Percentiles rank a stretch among this genome's conserved stretches.
These are phyloP conservation scores for Elongisporangium anandrum DNA, from an alignment of 352 stramenopile species.

Conservation along the genomic window DNA sequence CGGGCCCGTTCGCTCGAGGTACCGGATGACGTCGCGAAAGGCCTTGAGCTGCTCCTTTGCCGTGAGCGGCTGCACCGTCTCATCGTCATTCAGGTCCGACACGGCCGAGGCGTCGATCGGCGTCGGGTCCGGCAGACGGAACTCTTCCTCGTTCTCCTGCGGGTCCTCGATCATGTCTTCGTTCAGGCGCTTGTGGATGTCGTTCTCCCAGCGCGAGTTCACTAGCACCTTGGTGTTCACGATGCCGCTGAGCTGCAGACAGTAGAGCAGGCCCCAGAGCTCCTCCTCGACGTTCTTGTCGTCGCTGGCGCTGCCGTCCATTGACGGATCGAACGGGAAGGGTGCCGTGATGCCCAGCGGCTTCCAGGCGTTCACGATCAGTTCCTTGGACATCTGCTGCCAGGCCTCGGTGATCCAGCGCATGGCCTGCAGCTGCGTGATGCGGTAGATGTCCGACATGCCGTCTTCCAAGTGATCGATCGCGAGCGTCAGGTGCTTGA, in stretches of 20 bases:
- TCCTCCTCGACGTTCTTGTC: slow-evolving; percentile 88
- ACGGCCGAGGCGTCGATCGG: slow-evolving; percentile 22
- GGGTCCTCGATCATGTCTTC: slow-evolving; percentile 87
- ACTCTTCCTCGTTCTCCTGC: slow-evolving; percentile 79
- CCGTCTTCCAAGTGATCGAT: slow-evolving; percentile 84
- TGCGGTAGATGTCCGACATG: slow-evolving; percentile 67
- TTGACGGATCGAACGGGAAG: slow-evolving; percentile 58
- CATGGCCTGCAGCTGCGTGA: slow-evolving; percentile 86
- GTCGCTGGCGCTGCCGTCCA: slow-evolving; percentile 34
- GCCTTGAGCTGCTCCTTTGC: slow-evolving; percentile 82
- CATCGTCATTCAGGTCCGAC: slow-evolving; percentile 27
- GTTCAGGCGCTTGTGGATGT: slow-evolving; percentile 87
- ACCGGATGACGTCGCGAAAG: slow-evolving; percentile 84
- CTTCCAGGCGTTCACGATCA: slow-evolving; percentile 81
- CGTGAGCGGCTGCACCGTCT: slow-evolving; percentile 34
- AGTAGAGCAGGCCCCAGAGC: slow-evolving; percentile 83
- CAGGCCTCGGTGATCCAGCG: slow-evolving; percentile 81
- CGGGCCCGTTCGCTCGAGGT: slow-evolving; percentile 70
- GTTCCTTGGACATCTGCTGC: slow-evolving; percentile 73
- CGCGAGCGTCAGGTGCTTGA: slow-evolving; percentile 80
- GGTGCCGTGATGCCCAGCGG: slow-evolving; percentile 53
- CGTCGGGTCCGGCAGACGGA: slow-evolving; percentile 57
- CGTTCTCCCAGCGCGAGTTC: slow-evolving; percentile 87
- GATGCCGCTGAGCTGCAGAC: slow-evolving; percentile 74
- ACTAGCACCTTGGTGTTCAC: slow-evolving; percentile 87